phyloP scores from a whole-genome alignment of 2,329 filamentous ascomycete genomes.

The Botrytis tulipae region DNA sequence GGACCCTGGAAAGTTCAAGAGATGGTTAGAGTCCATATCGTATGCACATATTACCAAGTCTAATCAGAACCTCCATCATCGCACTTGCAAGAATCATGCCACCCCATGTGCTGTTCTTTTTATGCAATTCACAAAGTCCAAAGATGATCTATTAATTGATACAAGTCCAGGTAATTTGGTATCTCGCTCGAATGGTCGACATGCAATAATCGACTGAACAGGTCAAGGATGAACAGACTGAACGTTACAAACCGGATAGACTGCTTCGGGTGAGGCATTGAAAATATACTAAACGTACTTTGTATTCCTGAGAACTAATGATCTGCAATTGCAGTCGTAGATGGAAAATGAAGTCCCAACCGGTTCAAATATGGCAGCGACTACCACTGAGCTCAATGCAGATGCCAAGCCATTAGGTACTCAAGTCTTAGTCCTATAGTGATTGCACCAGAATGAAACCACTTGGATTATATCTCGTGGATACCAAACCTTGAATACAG shows the following conservation, averaged over 20 bases:
- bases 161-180: too few species aligned
- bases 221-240: too few species aligned
- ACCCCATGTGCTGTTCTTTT: background rate
- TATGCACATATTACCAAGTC: too few species aligned
- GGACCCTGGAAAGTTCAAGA: background rate
- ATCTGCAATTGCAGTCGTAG: background rate
- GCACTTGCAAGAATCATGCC: background rate
- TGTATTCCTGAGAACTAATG: background rate
- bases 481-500: background rate
- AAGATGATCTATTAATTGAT: background rate
- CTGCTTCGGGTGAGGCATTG: too few species aligned
- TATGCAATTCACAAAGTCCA: background rate
- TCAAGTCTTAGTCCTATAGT: background rate
- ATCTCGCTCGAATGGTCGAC: background rate
- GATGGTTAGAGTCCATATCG: background rate
- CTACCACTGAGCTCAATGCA: background rate
- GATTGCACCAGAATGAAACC: conserved; percentile 47
- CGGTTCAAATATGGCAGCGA: background rate
- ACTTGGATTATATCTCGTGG: conserved; percentile 48
- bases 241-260: too few species aligned
- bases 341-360: background rate
- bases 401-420: background rate
- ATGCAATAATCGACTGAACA: background rate
- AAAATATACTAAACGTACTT: background rate
- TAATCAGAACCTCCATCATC: background rate